Percentiles rank a stretch among this genome's conserved stretches.
phyloP scores from a whole-genome alignment of 345 rosid species.

The Citrus unshiu region DNA sequence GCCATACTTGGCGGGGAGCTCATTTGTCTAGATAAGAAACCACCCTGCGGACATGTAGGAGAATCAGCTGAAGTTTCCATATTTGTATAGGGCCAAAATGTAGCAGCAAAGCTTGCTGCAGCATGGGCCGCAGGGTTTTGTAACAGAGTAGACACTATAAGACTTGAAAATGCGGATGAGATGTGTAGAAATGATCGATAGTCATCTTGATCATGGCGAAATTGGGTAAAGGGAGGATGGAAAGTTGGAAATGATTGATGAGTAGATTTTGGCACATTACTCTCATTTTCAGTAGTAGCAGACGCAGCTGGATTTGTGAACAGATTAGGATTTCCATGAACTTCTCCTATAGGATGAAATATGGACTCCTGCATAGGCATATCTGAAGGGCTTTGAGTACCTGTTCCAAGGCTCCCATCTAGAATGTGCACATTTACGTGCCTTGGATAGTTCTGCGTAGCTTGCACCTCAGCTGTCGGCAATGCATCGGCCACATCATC shows the following conservation, averaged over 20 bases:
- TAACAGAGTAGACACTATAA: slow-evolving; percentile 57
- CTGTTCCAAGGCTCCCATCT: slow-evolving; percentile 48
- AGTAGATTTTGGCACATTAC: slow-evolving; percentile 33
- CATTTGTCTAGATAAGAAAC: slow-evolving; percentile 38
- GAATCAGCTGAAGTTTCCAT: slow-evolving; percentile 49
- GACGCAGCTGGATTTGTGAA: slow-evolving; percentile 52
- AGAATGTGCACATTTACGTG: slow-evolving; percentile 59
- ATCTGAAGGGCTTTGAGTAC: slow-evolving; percentile 43
- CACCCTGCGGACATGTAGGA: slow-evolving; percentile 37
- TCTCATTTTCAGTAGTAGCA: slow-evolving; percentile 44
- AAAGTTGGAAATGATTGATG: slow-evolving; percentile 51
- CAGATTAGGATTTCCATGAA: slow-evolving; percentile 35
- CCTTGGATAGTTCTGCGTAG: slow-evolving; percentile 62
- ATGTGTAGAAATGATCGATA: slow-evolving; percentile 63
- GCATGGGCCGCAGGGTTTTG: slow-evolving; percentile 88
- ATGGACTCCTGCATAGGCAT: slow-evolving; percentile 40
- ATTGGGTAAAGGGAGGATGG: slow-evolving; percentile 45
- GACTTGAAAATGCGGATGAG: slow-evolving; percentile 74
- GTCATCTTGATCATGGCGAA: slow-evolving; percentile 56
- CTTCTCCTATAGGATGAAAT: slow-evolving; percentile 47
- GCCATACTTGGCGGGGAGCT: slow-evolving; percentile 59
- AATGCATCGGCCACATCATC: slow-evolving; percentile 23
- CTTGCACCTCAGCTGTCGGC: slow-evolving; percentile 43
- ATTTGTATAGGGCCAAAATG: slow-evolving; percentile 69
- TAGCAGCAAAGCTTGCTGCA: slow-evolving; percentile 78